These are phyloP conservation scores for Tulasnella sp. DNA, from an alignment of 768 basidiomycete species.

Conservation along the genomic window DNA sequence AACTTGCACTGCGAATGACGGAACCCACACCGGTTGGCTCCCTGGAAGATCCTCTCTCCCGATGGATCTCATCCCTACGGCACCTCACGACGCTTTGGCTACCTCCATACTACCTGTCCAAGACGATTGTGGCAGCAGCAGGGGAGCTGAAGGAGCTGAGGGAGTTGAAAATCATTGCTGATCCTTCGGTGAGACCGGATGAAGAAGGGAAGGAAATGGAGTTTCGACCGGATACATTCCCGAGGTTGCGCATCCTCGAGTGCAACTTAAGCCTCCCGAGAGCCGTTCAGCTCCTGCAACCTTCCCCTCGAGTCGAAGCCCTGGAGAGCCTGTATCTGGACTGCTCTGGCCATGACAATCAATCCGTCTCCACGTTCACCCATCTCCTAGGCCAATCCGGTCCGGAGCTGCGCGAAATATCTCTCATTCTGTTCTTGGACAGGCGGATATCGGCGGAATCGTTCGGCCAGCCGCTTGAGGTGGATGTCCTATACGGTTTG, in stretches of 20 bases:
- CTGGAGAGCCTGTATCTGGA: neutral
- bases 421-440: neutral
- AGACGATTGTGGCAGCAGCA: neutral
- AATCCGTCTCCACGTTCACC: neutral
- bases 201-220: neutral
- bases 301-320: conserved; percentile 2
- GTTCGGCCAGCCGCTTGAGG: neutral
- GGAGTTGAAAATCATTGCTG: neutral
- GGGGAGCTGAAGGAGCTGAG: neutral
- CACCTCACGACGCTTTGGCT: neutral
- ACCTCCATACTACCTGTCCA: neutral
- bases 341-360: neutral
- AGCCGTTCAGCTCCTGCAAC: neutral
- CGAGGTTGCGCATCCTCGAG: neutral
- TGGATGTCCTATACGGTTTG: neutral
- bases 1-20: neutral
- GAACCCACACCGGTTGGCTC: neutral
- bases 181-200: too few relatives aligned
- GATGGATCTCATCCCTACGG: neutral
- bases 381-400: neutral
- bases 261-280: neutral
- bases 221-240: neutral
- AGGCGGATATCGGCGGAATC: too few relatives aligned
- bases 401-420: neutral
- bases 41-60: neutral